These are phyloP conservation scores for Cyanophora paradoxa DNA, from an alignment of 78 protist genomes.

Conservation along the genomic window DNA sequence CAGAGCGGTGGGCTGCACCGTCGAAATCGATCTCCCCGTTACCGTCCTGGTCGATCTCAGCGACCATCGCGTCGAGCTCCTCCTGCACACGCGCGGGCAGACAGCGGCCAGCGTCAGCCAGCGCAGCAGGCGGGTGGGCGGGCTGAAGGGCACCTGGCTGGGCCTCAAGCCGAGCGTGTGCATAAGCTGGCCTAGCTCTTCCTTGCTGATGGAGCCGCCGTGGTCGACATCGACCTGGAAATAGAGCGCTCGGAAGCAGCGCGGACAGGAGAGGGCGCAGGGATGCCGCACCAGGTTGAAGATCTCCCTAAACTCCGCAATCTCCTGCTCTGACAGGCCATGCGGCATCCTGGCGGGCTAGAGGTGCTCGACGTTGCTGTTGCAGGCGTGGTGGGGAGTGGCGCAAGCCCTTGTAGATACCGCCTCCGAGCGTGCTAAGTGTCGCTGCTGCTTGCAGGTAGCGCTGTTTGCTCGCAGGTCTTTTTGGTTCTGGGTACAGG, in stretches of 20 bases:
- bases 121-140: background rate
- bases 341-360: too few species aligned
- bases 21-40: slow-evolving; percentile 60
- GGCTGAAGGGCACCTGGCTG: background rate
- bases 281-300: slow-evolving; percentile 28
- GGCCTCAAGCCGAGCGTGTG: slow-evolving; percentile 49
- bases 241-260: background rate
- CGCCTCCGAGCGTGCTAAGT: too few species aligned
- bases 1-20: background rate
- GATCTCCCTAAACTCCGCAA: slow-evolving; percentile 49
- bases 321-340: slow-evolving; percentile 48
- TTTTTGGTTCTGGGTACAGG: too few species aligned
- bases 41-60: slow-evolving; percentile 52
- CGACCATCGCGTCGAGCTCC: slow-evolving; percentile 46
- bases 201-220: slow-evolving; percentile 43
- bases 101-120: background rate
- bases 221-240: slow-evolving; percentile 38
- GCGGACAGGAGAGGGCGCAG: background rate
- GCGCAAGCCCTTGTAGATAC: too few species aligned
- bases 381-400: too few species aligned
- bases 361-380: too few species aligned
- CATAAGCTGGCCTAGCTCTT: slow-evolving; percentile 46
- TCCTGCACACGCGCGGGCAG: slow-evolving; percentile 15
- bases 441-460: too few species aligned
- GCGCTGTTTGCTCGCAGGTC: too few species aligned